phyloP scores from a whole-genome alignment of 305 asterid species.

The Fraxinus platypoda region DNA sequence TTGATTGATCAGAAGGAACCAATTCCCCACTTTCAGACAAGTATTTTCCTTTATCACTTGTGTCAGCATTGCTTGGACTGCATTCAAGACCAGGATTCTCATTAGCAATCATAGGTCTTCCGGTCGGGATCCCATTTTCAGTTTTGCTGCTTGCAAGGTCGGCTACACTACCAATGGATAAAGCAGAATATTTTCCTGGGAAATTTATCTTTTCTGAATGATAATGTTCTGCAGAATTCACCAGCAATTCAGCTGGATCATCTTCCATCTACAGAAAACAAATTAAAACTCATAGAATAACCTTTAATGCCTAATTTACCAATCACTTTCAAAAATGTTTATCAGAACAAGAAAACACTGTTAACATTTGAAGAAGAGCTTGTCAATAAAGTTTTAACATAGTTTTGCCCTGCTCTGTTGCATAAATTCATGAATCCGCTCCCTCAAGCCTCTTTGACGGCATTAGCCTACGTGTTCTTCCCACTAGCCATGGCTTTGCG shows the following conservation, averaged over 20 bases:
- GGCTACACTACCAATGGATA: conserved; percentile 34
- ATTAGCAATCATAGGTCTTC: conserved; percentile 30
- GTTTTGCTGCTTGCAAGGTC: conserved; percentile 33
- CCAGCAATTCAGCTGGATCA: conserved; percentile 64
- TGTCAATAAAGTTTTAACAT: not conserved
- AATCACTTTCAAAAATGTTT: conserved; percentile 12
- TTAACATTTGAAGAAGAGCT: not conserved
- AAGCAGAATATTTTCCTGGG: conserved; percentile 38
- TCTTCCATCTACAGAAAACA: conserved; percentile 64
- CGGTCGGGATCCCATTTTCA: conserved; percentile 46
- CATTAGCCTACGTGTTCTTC: not conserved
- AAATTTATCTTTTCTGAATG: conserved; percentile 42
- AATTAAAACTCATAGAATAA: conserved; percentile 26
- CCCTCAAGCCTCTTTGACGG: not conserved
- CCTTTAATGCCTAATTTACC: conserved; percentile 23
- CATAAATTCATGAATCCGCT: not conserved
- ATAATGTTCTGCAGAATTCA: conserved; percentile 44
- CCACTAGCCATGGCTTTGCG: not conserved
- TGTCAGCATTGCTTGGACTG: conserved; percentile 36
- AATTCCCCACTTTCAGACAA: conserved; percentile 55
- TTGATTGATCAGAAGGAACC: conserved; percentile 35
- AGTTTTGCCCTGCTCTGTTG: not conserved
- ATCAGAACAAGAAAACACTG: conserved; percentile 1
- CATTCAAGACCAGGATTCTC: conserved; percentile 36
- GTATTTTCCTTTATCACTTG: conserved; percentile 44